Base-by-base conservation (phyloP, 176 grass and related monocot genomes). In the Otatea glauca region DNA sequence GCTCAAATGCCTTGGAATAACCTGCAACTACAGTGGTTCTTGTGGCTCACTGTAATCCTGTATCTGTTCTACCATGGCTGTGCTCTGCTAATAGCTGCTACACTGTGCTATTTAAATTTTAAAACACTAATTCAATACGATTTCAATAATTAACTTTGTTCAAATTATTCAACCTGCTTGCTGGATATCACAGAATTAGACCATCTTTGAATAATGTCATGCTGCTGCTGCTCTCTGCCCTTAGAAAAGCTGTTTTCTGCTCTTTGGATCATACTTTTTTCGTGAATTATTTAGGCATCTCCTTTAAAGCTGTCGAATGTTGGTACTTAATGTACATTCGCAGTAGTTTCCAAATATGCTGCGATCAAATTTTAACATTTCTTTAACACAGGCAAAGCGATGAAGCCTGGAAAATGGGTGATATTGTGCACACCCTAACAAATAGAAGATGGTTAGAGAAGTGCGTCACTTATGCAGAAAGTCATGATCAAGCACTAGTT, bases 401-500 rank as follows among this genome's bases (percentile, higher is more conserved):
- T 17, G 90, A 99, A 87, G 73, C 64, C 72, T 99, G 96, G 93
- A 88, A 96, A 74, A 99, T 99, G 91, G 90, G 84, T 34, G 91
- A 94, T 65, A 99, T 99, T 53, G 89, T 99, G 70, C 91, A 96
- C 78, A 99, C 91, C 18, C 62, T 99, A 78, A 99, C 91, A 73
- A 99, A 99, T 86, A 90, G 96, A 83, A 92, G 96, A 62, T 99
- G 96, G 96, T 68, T 59, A 75, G 96, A 99, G 78, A 99, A 96
- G 84, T 99, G 96, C 69, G 90, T 99, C 65, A 77, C 89, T 81
- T 99, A 99, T 83, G 93, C 93, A 81, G 96, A 99, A 87, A 99
- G 96, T 59, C 96, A 99, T 72, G 96, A 99, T 75, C 96, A 99
- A 93, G 96, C 96, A 45, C 75, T 99, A 74, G 96, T 99, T 76